These are phyloP conservation scores for Adansonia madagascariensis DNA, from an alignment of 441 rosid species.

Conservation along the genomic window DNA sequence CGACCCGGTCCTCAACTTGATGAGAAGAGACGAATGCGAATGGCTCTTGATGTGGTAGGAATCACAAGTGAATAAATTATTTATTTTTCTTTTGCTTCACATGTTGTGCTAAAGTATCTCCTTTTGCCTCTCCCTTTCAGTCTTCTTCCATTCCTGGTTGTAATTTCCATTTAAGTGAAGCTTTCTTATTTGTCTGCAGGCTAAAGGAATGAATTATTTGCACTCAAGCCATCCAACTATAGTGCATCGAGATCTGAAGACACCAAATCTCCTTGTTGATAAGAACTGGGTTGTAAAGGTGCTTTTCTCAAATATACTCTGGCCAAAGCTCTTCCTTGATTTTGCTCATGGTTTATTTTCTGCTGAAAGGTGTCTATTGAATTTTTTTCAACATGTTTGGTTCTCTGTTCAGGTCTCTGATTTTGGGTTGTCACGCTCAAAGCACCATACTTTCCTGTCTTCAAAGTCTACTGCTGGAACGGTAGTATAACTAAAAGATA, in stretches of 20 bases:
- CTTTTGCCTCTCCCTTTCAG: neutral
- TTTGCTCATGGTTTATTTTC: constrained; percentile 2
- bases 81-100: constrained; percentile 11
- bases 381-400: constrained; percentile 19
- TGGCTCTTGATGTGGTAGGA: constrained; percentile 97
- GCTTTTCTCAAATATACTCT: constrained; percentile 17
- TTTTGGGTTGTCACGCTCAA: constrained; percentile 93
- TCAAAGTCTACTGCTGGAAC: constrained; percentile 99
- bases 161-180: neutral
- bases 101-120: neutral
- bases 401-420: constrained; percentile 72
- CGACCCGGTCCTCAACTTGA: constrained; percentile 77
- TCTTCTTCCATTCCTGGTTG: neutral
- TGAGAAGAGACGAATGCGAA: constrained; percentile 85
- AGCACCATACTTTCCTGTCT: constrained; percentile 91
- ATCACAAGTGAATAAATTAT: constrained; percentile 18
- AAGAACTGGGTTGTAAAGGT: constrained; percentile 99
- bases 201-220: constrained; percentile 96
- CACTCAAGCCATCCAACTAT: constrained; percentile 95
- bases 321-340: neutral
- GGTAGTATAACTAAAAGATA: constrained; percentile 45
- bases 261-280: constrained; percentile 98
- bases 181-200: constrained; percentile 51
- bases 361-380: constrained; percentile 10
- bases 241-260: constrained; percentile 95